Conservation (phyloP, 192 early-diverging fungal genomes). For the Backusella parvicylindrica region DNA sequence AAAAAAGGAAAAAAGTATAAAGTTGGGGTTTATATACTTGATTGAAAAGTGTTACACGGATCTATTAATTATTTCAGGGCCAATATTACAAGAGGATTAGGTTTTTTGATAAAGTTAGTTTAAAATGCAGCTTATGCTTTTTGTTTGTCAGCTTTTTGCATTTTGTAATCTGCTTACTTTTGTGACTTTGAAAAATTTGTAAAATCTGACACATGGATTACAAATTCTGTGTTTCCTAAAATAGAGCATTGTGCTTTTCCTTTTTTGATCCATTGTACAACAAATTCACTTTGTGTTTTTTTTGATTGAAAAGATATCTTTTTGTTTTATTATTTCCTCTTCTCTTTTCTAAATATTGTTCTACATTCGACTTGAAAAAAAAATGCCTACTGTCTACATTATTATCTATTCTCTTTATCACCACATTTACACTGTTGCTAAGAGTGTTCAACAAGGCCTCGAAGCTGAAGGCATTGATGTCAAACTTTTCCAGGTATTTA, state of each 20-base stretch:
- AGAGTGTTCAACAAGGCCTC: constrained; percentile 62
- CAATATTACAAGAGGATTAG: not conserved
- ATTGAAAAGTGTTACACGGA: not conserved
- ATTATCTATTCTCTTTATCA: constrained; percentile 45
- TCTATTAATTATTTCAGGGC: not conserved
- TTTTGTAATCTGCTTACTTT: not conserved
- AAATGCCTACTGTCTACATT: constrained; percentile 33
- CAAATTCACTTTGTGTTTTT: not conserved
- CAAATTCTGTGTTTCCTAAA: not conserved
- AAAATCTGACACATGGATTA: constrained; percentile 3
- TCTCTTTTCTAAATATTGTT: not conserved
- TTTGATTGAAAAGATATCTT: not conserved
- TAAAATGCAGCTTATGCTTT: not conserved
- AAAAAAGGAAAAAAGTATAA: not conserved
- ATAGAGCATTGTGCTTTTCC: not conserved
- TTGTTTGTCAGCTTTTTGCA: not conserved
- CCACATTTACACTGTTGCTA: constrained; percentile 68
- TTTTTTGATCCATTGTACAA: not conserved
- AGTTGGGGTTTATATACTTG: constrained; percentile 8
- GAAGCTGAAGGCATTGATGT: constrained; percentile 37
- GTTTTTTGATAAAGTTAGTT: not conserved
- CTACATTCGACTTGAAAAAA: not conserved
- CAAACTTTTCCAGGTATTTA: constrained; percentile 37
- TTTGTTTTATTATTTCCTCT: not conserved
- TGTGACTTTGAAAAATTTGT: constrained; percentile 1